phyloP scores from a whole-genome alignment of 1,284 basidiomycete species.

The Ganoderma multipileum region DNA sequence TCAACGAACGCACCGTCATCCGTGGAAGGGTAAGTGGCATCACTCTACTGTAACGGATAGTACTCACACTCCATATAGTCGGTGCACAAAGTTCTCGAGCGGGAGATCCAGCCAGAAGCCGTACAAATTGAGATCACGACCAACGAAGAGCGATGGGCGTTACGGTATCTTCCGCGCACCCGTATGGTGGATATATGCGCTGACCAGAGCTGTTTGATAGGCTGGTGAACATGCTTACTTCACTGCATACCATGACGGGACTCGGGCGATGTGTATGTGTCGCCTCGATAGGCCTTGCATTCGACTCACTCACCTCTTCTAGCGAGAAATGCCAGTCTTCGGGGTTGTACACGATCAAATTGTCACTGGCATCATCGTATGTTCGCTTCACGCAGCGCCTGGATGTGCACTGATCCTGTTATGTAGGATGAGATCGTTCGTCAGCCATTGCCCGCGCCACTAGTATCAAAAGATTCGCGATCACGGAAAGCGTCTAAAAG shows the following conservation, averaged over 20 bases:
- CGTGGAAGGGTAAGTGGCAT: conserved; percentile 61
- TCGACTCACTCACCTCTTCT: conserved; percentile 6
- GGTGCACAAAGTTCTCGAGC: conserved; percentile 83
- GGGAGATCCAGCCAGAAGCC: conserved; percentile 71
- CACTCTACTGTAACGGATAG: conserved; percentile 5
- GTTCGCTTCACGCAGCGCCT: background rate
- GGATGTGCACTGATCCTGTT: background rate
- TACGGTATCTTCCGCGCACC: conserved; percentile 52
- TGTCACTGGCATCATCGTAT: conserved; percentile 73
- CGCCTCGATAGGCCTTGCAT: background rate
- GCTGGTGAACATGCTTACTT: conserved; percentile 68
- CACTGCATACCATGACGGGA: conserved; percentile 54
- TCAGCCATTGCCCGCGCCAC: conserved; percentile 31
- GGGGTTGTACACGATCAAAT: conserved; percentile 64
- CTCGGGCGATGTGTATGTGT: conserved; percentile 55
- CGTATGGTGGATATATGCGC: background rate
- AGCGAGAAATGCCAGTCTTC: conserved; percentile 81
- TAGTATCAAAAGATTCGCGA: background rate
- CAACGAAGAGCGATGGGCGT: conserved; percentile 75
- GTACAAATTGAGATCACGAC: conserved; percentile 56
- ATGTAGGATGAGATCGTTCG: conserved; percentile 59
- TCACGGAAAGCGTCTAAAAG: conserved; percentile 12
- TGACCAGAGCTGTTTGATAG: conserved; percentile 41
- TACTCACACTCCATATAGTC: conserved; percentile 46
- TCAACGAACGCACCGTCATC: conserved; percentile 65